phyloP scores from a whole-genome alignment of 1,139 yeast genomes.

The Yamadazyma siamensis region DNA sequence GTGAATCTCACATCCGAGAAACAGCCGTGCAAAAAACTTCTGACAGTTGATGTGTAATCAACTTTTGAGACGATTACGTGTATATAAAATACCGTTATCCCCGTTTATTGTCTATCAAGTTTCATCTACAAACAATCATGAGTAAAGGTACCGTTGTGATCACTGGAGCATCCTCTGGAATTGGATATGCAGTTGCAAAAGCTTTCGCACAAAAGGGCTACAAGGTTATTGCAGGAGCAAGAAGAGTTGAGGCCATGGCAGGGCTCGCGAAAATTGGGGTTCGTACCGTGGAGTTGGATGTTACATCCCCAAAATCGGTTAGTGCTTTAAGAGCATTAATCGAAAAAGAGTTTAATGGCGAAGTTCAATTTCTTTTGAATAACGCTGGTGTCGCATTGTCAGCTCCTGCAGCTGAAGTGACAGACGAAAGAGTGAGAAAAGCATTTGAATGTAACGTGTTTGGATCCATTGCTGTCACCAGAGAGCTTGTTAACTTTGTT shows the following conservation, averaged over 20 bases:
- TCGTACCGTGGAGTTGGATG: slow-evolving; percentile 29
- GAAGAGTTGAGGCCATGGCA: slow-evolving; percentile 20
- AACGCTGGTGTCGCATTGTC: slow-evolving; percentile 31
- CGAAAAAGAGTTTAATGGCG: slow-evolving; percentile 24
- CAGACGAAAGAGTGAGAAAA: slow-evolving; percentile 20
- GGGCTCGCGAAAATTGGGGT: slow-evolving; percentile 28
- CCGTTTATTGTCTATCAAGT: no score
- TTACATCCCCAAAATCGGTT: slow-evolving; percentile 26
- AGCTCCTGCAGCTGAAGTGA: slow-evolving; percentile 32
- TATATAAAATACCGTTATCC: no score
- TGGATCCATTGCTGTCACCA: slow-evolving; percentile 38
- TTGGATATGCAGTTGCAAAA: slow-evolving; percentile 30
- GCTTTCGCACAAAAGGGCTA: slow-evolving; percentile 30
- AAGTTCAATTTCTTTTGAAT: slow-evolving; percentile 29
- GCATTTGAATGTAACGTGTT: slow-evolving; percentile 32
- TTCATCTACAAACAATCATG: no score
- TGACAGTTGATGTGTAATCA: no score
- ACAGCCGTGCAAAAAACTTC: no score
- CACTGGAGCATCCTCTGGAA: slow-evolving; percentile 41
- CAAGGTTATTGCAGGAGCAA: slow-evolving; percentile 30
- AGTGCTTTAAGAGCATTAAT: slow-evolving; percentile 20
- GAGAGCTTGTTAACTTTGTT: slow-evolving; percentile 26
- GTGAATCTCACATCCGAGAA: no score
- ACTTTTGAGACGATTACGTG: no score
- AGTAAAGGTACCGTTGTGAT: slow-evolving; percentile 17